These are phyloP conservation scores for Candida neerlandica DNA, from an alignment of 1,139 yeast species.

Conservation along the genomic window DNA sequence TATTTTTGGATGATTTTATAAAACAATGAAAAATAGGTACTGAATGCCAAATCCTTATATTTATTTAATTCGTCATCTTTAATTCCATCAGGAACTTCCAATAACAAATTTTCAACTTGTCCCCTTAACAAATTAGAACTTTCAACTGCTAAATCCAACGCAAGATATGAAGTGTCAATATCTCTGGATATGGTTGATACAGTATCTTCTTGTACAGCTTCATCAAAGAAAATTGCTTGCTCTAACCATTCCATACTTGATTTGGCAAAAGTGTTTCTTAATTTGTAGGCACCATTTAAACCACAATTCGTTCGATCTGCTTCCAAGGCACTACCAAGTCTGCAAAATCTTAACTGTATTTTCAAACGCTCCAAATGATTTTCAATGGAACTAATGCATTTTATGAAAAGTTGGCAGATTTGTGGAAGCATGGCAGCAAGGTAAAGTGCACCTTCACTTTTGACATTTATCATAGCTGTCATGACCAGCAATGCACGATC, in stretches of 20 bases:
- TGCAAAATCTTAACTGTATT: conserved; percentile 61
- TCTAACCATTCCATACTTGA: conserved; percentile 71
- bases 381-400: conserved; percentile 37
- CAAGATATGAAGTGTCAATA: conserved; percentile 54
- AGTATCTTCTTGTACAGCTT: conserved; percentile 10
- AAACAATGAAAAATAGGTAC: conserved; percentile 70
- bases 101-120: conserved; percentile 54
- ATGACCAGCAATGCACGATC: conserved; percentile 44
- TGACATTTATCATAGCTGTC: conserved; percentile 38
- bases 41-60: conserved; percentile 67
- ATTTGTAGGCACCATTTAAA: conserved; percentile 55
- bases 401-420: conserved; percentile 31
- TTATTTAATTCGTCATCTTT: conserved; percentile 57
- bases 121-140: conserved; percentile 60
- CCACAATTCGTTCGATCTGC: conserved; percentile 39
- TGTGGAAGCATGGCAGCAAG: conserved; percentile 38
- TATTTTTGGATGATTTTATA: conserved; percentile 71
- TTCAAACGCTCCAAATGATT: conserved; percentile 43
- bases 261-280: conserved; percentile 64
- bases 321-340: conserved; percentile 54
- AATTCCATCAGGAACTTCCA: conserved; percentile 65
- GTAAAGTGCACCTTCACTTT: conserved; percentile 42
- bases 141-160: conserved; percentile 68
- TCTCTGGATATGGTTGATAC: conserved; percentile 16
- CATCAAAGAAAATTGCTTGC: conserved; percentile 45